Evolutionary conservation across 169 alveolate genomes (phyloP).

Genomic region (Cryptosporidium felis): DNA sequence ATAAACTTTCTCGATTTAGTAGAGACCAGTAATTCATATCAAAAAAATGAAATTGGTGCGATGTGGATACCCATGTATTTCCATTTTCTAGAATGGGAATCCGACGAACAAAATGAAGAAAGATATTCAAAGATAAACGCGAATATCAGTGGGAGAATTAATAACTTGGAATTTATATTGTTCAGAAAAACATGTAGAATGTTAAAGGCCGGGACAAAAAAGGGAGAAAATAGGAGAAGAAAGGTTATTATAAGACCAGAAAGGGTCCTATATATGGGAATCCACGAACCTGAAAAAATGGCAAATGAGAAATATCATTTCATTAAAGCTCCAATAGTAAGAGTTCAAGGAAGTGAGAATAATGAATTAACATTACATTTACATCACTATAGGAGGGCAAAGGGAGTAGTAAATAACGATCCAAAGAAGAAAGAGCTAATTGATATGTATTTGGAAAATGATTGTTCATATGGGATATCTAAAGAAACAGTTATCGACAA

Average conservation of each 20-base stretch:
- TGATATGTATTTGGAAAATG: not conserved
- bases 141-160: not conserved
- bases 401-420: constrained; percentile 44
- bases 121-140: constrained; percentile 2
- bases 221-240: constrained; percentile 35
- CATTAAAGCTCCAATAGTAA: constrained; percentile 8
- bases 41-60: constrained; percentile 37
- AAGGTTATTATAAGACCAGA: constrained; percentile 47
- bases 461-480: not conserved
- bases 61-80: constrained; percentile 67
- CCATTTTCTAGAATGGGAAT: constrained; percentile 62
- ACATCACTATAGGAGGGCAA: constrained; percentile 66
- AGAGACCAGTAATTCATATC: not conserved
- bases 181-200: constrained; percentile 59
- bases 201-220: constrained; percentile 37
- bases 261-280: constrained; percentile 54
- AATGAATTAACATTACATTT: not conserved
- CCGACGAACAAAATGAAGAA: not conserved
- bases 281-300: constrained; percentile 62
- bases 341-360: not conserved
- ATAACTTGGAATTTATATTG: not conserved
- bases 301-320: not conserved
- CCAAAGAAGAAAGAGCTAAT: constrained; percentile 28
- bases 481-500: not conserved
- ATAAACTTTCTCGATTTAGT: not conserved